Base-by-base conservation (phyloP, 495 filamentous ascomycete genomes). In the Penicillium roqueforti region DNA sequence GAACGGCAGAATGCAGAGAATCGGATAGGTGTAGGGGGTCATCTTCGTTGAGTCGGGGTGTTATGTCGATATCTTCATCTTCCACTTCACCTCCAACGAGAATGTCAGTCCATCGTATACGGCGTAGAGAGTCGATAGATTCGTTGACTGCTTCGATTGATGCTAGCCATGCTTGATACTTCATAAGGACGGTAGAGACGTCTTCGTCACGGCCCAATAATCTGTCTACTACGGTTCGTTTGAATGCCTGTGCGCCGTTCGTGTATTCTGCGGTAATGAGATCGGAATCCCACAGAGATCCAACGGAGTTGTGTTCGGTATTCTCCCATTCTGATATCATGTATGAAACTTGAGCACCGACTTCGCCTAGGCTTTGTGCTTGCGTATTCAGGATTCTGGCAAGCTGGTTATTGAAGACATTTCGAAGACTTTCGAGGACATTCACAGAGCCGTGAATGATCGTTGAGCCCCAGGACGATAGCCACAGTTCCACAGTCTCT, bases 51-150 rank as follows among this genome's bases (percentile, higher is more conserved):
- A 95, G 75, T 11, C 83, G 68, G 3, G 74, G 73, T 26, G 87
- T 79, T 32, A 85, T 72, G 20, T 81, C 78, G 13, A 69, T 59
- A 53, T 92, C 84, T 31, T 86, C 78, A 1, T 86, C 82, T 32
- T 86, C 81, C 39, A 91, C 85, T 37, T 92, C 89, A 45, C 86
- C 84, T 23, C 83, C 80, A 28, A 93, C 86, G 13, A 89, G 69
- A 29, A 90, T 81, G 52, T 92, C 87, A 20, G 87, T 83, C 87
- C 91, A 95, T 50, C 80, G 81, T 28, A 81, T 78, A 10, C 80
- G 78, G 52, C 76, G 82, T 39, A 97, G 74, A 19, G 82, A 79
- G 25, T 85, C 80, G 26, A 95, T 81, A 11, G 84, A 76, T 13
- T 72, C 69, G 10, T 76, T 76, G 3, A 86, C 76, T 41, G 80